Evolutionary conservation across 805 yeast genomes (phyloP), one percentile per base, ranked within the genome.

Genomic region (Candida gorgasii): DNA sequence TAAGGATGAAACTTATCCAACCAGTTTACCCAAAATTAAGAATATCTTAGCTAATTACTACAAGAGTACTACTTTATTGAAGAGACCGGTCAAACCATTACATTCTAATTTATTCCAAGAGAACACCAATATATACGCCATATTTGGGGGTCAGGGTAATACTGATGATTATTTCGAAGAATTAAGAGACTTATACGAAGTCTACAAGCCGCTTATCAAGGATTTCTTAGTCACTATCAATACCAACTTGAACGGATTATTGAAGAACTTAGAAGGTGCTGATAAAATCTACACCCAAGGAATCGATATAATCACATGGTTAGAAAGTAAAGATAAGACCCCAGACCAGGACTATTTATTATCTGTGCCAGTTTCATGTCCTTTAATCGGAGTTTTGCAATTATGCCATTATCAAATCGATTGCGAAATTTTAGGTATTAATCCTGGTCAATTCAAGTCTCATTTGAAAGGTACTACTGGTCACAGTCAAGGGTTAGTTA

Each of bases 71-170:
- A 53, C 37, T 20, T 36, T 46, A 19, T 38, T 58, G 43, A 53
- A 55, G 49, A 57, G 47, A 24, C 62, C 59, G 41, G 60, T 68
- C 4, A 65, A 85, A 39, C 74, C 92, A 45, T 24, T 36, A 13
- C 8, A 28, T 14, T 11, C 23, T 11, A 28, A 40, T 5, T 14
- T 27, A 5, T 16, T 20, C 14, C 3, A 45, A 69, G 74, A 31
- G 67, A 41, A 41, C 2, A 87, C 90, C 34, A 72, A 75, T 47
- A 66, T 90, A 43, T 80, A 78, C 46, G 96, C 97, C 50, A 82
- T 93, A 53, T 93, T 92, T 58, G 99, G 99, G 63, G 99, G 99
- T 59, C 99, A 93, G 74, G 99, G 99, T 69, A 92, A 89, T 73
- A 84, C 95, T 40, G 98, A 93, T 62, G 97, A 93, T 63, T 93